These are phyloP conservation scores for Pseudogymnoascus sp. DNA, from an alignment of 2,329 filamentous ascomycete genomes.

Conservation along the genomic window DNA sequence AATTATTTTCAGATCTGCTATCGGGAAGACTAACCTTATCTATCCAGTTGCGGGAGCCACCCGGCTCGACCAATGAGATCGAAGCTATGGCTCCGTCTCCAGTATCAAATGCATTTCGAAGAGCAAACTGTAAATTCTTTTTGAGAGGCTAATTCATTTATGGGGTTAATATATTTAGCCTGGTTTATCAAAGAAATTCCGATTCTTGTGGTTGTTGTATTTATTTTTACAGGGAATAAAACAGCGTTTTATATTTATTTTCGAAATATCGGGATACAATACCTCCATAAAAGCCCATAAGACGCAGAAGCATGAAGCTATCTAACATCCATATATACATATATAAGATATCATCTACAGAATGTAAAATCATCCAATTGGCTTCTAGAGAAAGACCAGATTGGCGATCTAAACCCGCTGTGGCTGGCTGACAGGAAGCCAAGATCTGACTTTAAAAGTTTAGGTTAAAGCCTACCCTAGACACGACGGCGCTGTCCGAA, in stretches of 20 bases:
- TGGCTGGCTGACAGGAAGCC: neutral
- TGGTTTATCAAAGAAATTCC: neutral
- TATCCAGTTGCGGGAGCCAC: neutral
- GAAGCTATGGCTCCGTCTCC: neutral
- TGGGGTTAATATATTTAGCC: neutral
- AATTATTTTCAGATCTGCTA: slow-evolving; percentile 10
- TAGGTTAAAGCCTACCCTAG: neutral
- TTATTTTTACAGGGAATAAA: neutral
- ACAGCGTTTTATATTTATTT: neutral
- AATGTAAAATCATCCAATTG: neutral
- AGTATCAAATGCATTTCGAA: neutral
- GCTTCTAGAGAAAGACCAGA: neutral
- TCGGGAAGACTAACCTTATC: slow-evolving; percentile 7
- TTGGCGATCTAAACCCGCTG: neutral
- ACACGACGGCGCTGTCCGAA: neutral
- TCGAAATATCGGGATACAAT: neutral
- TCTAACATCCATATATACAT: neutral
- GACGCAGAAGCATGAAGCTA: neutral
- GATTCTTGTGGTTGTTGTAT: neutral
- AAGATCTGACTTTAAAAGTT: neutral
- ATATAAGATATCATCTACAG: neutral
- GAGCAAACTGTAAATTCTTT: neutral
- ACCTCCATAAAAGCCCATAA: neutral
- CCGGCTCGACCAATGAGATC: neutral
- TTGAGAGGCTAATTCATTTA: too few species aligned